These are phyloP conservation scores for Scedosporium dehoogii DNA, from an alignment of 2,329 filamentous ascomycete species.

Conservation along the genomic window DNA sequence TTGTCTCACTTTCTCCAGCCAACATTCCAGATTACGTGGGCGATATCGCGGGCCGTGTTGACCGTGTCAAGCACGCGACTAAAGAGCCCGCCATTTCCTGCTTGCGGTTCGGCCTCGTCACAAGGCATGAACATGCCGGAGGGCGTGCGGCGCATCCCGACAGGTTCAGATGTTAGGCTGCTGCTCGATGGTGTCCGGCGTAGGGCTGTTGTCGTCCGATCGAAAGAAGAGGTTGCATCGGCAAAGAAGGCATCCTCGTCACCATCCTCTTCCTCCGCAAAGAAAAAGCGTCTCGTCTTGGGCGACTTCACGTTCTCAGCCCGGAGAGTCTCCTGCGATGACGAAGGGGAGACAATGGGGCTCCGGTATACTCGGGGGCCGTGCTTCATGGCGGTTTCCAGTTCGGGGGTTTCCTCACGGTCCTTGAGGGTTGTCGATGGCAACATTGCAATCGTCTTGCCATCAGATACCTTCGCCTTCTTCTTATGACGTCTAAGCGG, in stretches of 20 bases:
- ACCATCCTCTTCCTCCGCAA: slow-evolving; percentile 32
- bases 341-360: slow-evolving; percentile 56
- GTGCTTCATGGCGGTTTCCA: slow-evolving; percentile 54
- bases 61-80: slow-evolving; percentile 74
- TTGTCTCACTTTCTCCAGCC: slow-evolving; percentile 44
- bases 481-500: slow-evolving; percentile 35
- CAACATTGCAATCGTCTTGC: slow-evolving; percentile 79
- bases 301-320: slow-evolving; percentile 35
- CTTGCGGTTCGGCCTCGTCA: slow-evolving; percentile 56
- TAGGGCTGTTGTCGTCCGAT: slow-evolving; percentile 19
- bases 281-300: slow-evolving; percentile 54
- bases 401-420: slow-evolving; percentile 64
- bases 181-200: slow-evolving; percentile 37
- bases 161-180: slow-evolving; percentile 40
- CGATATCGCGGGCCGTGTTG: slow-evolving; percentile 62
- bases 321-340: slow-evolving; percentile 73
- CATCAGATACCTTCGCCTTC: slow-evolving; percentile 43
- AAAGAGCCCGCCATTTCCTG: slow-evolving; percentile 54
- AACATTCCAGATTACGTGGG: slow-evolving; percentile 63
- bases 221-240: slow-evolving; percentile 10
- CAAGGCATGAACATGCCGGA: slow-evolving; percentile 91
- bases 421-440: slow-evolving; percentile 85
- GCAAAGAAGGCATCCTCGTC: slow-evolving; percentile 9
- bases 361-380: slow-evolving; percentile 36
- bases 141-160: slow-evolving; percentile 63